A percentile compares a stretch with the other conserved stretches of the same genome.
phyloP scores from a whole-genome alignment of 805 yeast genomes.

The Wickerhamiella australiensis region DNA sequence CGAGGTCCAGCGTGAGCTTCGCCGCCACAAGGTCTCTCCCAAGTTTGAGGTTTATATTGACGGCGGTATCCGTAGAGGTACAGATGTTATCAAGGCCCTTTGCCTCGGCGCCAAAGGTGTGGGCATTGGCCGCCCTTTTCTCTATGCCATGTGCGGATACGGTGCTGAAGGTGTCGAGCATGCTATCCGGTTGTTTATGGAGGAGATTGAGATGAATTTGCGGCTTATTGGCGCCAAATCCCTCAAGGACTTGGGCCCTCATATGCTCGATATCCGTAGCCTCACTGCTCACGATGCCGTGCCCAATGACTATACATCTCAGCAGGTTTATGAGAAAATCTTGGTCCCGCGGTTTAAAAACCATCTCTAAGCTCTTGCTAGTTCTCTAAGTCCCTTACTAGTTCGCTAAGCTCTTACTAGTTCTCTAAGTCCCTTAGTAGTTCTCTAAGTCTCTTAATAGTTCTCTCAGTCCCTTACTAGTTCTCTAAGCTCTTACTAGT shows the following conservation, averaged over 20 bases:
- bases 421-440: too few species aligned
- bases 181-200: slow-evolving; percentile 54
- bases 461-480: too few species aligned
- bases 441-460: too few species aligned
- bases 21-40: slow-evolving; percentile 24
- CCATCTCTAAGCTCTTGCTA: too few species aligned
- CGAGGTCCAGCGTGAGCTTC: slow-evolving; percentile 45
- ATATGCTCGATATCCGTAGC: slow-evolving; percentile 41
- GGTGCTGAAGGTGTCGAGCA: slow-evolving; percentile 62
- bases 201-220: slow-evolving; percentile 68
- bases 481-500: too few species aligned
- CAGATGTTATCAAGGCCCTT: slow-evolving; percentile 65
- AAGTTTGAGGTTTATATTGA: slow-evolving; percentile 56
- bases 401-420: too few species aligned
- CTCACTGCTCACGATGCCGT: slow-evolving; percentile 15
- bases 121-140: slow-evolving; percentile 65
- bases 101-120: slow-evolving; percentile 66
- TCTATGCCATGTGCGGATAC: slow-evolving; percentile 67
- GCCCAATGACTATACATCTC: slow-evolving; percentile 19
- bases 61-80: slow-evolving; percentile 68
- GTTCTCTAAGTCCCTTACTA: too few species aligned
- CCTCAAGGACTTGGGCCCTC: slow-evolving; percentile 46
- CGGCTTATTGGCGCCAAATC: slow-evolving; percentile 60
- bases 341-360: slow-evolving; percentile 19
- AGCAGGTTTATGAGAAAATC: slow-evolving; percentile 20